Percentiles rank a stretch among this genome's conserved stretches.
Evolutionary conservation across 163 green algal species (phyloP).

Genomic region (Prototheca wickerhamii): DNA sequence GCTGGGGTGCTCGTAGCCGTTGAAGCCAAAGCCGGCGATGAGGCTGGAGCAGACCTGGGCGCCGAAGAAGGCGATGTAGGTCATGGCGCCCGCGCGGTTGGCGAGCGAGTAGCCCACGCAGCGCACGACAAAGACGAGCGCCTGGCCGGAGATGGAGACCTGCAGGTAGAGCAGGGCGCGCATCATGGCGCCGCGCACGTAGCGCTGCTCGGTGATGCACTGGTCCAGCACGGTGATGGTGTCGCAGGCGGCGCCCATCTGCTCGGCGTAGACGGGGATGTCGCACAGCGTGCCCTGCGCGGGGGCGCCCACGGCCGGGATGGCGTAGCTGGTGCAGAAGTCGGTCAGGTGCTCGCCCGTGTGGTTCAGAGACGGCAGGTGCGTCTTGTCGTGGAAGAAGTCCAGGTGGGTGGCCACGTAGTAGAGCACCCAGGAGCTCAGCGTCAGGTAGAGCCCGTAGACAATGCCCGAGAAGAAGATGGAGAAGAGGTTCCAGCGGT

Average conservation of each 20-base stretch:
- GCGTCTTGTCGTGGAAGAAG: constrained; percentile 52
- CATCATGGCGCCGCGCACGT: constrained; percentile 61
- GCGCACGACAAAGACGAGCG: constrained; percentile 74
- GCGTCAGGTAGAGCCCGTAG: constrained; percentile 74
- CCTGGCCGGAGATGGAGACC: constrained; percentile 69
- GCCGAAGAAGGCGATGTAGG: constrained; percentile 67
- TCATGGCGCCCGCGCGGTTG: constrained; percentile 43
- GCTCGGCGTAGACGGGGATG: constrained; percentile 11
- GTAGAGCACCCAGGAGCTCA: constrained; percentile 62
- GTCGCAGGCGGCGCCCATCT: background rate
- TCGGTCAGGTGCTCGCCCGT: constrained; percentile 10
- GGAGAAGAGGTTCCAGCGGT: constrained; percentile 64
- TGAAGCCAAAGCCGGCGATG: constrained; percentile 64
- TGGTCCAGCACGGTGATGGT: constrained; percentile 38
- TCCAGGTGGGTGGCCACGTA: constrained; percentile 47
- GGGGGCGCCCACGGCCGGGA: background rate
- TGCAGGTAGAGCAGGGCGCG: constrained; percentile 66
- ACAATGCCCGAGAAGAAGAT: constrained; percentile 75
- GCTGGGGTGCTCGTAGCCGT: constrained; percentile 49
- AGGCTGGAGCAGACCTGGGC: constrained; percentile 54
- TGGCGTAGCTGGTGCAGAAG: constrained; percentile 31
- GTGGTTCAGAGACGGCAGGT: constrained; percentile 49
- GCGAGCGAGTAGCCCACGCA: constrained; percentile 49
- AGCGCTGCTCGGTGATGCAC: constrained; percentile 70
- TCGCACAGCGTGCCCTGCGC: background rate